phyloP scores from a whole-genome alignment of 148 eudicot genomes.

The Mesembryanthemum crystallinum region DNA sequence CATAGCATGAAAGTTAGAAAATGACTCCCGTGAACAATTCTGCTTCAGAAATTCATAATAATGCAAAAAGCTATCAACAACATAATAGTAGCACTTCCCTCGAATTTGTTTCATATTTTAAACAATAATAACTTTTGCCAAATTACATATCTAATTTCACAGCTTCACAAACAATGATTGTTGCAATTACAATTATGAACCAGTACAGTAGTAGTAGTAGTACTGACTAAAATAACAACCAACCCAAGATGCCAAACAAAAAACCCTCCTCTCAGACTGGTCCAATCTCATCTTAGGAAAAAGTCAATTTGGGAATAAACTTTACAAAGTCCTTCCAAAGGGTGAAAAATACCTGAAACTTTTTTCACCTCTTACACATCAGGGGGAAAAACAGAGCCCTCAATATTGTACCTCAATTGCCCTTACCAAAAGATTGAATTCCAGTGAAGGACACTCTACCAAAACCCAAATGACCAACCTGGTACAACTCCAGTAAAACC shows the following conservation, averaged over 20 bases:
- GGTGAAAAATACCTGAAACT: slow-evolving; percentile 34
- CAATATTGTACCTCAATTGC: slow-evolving; percentile 31
- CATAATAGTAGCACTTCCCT: too few relatives aligned
- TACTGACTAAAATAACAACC: slow-evolving; percentile 15
- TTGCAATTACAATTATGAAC: slow-evolving; percentile 20
- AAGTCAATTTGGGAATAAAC: slow-evolving; percentile 22
- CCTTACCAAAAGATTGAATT: slow-evolving; percentile 45
- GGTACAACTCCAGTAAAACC: slow-evolving; percentile 67
- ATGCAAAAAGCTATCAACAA: too few relatives aligned
- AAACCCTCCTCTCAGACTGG: slow-evolving; percentile 11
- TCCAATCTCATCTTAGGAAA: slow-evolving; percentile 4
- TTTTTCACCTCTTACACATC: slow-evolving; percentile 27
- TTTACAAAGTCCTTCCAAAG: background rate
- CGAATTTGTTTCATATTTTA: too few relatives aligned
- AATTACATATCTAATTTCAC: slow-evolving; percentile 10
- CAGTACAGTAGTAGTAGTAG: background rate
- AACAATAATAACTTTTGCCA: background rate
- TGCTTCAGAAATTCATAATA: too few relatives aligned
- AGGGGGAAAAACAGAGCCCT: slow-evolving; percentile 13
- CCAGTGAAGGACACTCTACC: slow-evolving; percentile 86
- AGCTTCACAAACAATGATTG: slow-evolving; percentile 11
- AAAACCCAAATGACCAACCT: slow-evolving; percentile 87
- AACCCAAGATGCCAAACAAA: background rate
- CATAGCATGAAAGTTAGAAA: too few relatives aligned
- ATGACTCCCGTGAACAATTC: too few relatives aligned